Percentiles rank a stretch among this genome's conserved stretches.
Conservation (phyloP, 148 eudicot genomes). For the Silene latifolia region DNA sequence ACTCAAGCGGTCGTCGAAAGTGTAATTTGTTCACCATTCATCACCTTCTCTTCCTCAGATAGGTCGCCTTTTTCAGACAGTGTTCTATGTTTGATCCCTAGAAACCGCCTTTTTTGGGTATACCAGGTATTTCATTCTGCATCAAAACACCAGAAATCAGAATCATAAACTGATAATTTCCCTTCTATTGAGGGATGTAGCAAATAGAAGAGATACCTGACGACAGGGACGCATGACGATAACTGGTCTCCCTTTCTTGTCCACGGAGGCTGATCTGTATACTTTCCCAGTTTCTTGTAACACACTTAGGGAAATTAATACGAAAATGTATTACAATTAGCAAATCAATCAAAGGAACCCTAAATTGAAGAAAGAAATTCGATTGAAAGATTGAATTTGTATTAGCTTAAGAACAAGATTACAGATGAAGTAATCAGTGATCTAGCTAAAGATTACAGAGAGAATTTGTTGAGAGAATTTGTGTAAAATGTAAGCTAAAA, state of each 20-base stretch:
- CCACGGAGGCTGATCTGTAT: slow-evolving; percentile 55
- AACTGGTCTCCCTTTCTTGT: slow-evolving; percentile 82
- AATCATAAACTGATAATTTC: no score
- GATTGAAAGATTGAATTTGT: no score
- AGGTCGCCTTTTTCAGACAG: slow-evolving; percentile 29
- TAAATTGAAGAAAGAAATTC: no score
- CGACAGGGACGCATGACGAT: slow-evolving; percentile 71
- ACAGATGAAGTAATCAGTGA: no score
- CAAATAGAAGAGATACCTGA: slow-evolving; percentile 41
- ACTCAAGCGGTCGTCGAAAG: slow-evolving; percentile 24
- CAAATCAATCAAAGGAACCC: no score
- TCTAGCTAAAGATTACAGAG: no score
- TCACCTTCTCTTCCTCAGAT: slow-evolving; percentile 17
- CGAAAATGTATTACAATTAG: no score
- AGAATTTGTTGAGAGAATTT: no score
- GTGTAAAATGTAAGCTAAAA: no score
- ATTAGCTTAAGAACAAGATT: no score
- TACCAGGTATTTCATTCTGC: slow-evolving; percentile 77
- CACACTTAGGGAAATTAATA: no score
- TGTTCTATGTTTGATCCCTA: slow-evolving; percentile 27
- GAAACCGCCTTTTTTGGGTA: slow-evolving; percentile 47
- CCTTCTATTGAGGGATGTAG: no score
- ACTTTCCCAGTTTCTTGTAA: slow-evolving; percentile 77
- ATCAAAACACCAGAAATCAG: slow-evolving; percentile 19
- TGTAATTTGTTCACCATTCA: slow-evolving; percentile 1